Evolutionary conservation across 345 rosid species (phyloP).

Genomic region (Hibiscus mutabilis): DNA sequence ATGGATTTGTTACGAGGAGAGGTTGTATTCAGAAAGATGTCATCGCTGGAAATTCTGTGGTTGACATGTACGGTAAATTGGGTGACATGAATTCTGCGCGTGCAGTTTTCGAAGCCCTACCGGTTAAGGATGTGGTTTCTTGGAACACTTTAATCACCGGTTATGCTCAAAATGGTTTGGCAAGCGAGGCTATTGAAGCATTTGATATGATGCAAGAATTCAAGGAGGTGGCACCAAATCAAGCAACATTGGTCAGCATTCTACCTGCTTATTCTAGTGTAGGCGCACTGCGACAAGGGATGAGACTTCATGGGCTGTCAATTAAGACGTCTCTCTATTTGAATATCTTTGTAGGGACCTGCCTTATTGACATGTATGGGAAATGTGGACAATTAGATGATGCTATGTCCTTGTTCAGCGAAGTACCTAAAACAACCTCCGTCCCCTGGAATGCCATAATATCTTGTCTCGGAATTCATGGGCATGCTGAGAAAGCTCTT

Average conservation of each 20-base stretch:
- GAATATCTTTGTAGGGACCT: constrained; percentile 44
- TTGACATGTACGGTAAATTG: constrained; percentile 53
- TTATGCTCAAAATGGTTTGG: constrained; percentile 53
- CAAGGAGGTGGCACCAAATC: constrained; percentile 32
- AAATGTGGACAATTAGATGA: constrained; percentile 50
- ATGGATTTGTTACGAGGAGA: constrained; percentile 39
- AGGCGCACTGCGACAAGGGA: constrained; percentile 53
- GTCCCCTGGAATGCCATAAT: constrained; percentile 58
- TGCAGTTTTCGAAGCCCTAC: constrained; percentile 36
- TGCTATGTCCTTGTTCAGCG: constrained; percentile 36
- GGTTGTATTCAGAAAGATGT: constrained; percentile 32
- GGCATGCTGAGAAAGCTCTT: constrained; percentile 43
- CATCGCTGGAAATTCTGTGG: constrained; percentile 37
- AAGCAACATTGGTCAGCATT: constrained; percentile 58
- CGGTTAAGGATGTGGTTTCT: constrained; percentile 39
- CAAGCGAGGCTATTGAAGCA: constrained; percentile 48
- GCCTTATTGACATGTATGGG: constrained; percentile 56
- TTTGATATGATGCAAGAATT: constrained; percentile 32
- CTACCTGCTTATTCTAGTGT: constrained; percentile 47
- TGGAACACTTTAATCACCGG: constrained; percentile 54
- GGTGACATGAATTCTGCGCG: constrained; percentile 33
- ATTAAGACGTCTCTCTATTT: constrained; percentile 29
- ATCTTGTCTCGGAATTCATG: constrained; percentile 47
- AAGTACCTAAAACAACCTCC: constrained; percentile 34
- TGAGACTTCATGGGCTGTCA: constrained; percentile 39